Evolutionary conservation across 208 protist species (phyloP).

Genomic region (Crithidia sp.): DNA sequence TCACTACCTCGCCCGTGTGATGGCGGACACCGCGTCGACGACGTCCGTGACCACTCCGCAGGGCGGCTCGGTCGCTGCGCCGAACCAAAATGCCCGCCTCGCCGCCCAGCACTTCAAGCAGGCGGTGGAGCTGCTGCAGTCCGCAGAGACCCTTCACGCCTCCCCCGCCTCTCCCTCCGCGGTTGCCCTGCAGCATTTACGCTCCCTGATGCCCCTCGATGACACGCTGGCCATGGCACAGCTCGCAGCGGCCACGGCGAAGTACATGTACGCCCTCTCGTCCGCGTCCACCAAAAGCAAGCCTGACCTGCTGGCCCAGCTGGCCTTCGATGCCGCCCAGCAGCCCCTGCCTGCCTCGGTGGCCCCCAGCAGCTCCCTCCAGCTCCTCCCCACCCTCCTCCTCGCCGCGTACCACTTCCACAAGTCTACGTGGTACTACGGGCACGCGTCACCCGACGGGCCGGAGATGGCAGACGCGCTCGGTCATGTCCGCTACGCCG

Average conservation of each 20-base stretch:
- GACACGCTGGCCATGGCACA: slow-evolving; percentile 34
- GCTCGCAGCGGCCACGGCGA: slow-evolving; percentile 56
- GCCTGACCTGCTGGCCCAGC: slow-evolving; percentile 55
- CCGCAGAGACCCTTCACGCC: slow-evolving; percentile 33
- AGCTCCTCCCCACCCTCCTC: slow-evolving; percentile 55
- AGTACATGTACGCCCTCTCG: slow-evolving; percentile 74
- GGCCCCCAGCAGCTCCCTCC: slow-evolving; percentile 23
- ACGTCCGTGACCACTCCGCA: slow-evolving; percentile 17
- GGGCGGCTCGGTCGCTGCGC: slow-evolving; percentile 23
- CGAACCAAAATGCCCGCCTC: slow-evolving; percentile 52
- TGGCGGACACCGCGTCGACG: slow-evolving; percentile 26
- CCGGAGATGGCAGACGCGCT: slow-evolving; percentile 69
- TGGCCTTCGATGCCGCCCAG: slow-evolving; percentile 54
- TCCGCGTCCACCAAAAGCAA: slow-evolving; percentile 49
- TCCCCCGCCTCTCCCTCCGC: slow-evolving; percentile 34
- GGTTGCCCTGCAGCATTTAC: slow-evolving; percentile 39
- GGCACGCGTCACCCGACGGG: slow-evolving; percentile 19
- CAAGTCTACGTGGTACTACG: slow-evolving; percentile 63
- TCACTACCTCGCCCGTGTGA: slow-evolving; percentile 43
- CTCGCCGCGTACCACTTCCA: slow-evolving; percentile 74
- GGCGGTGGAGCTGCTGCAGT: slow-evolving; percentile 37
- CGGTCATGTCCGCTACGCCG: slow-evolving; percentile 68
- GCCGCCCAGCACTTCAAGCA: slow-evolving; percentile 54
- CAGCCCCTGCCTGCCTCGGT: slow-evolving; percentile 34
- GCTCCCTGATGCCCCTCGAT: slow-evolving; percentile 39